phyloP scores from a whole-genome alignment of 1,139 yeast species.

The Yamadazyma oceani region DNA sequence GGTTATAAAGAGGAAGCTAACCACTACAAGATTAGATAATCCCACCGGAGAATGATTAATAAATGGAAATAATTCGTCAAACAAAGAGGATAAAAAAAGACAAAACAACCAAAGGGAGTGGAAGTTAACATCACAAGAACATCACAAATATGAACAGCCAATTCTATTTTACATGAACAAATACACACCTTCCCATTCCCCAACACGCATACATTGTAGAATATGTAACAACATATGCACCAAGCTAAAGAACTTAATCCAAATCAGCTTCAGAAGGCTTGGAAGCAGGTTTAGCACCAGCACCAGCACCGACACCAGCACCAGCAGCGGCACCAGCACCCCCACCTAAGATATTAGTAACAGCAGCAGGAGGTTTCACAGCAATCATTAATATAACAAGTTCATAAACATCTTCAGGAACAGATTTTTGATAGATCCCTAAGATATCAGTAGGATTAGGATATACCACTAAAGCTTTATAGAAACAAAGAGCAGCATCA shows the following conservation, averaged over 20 bases:
- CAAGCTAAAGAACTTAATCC: constrained; percentile 29
- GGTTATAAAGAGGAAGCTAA: no score
- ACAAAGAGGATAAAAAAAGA: no score
- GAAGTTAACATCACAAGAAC: no score
- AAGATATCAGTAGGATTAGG: constrained; percentile 93
- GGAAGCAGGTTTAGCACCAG: constrained; percentile 15
- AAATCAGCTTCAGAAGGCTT: constrained; percentile 40
- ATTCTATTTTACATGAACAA: no score
- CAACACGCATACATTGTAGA: no score
- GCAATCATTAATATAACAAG: constrained; percentile 86
- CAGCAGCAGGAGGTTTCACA: constrained; percentile 80
- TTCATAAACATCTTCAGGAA: constrained; percentile 81
- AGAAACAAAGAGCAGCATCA: constrained; percentile 85
- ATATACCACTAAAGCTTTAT: constrained; percentile 91
- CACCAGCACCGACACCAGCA: constrained; percentile 16
- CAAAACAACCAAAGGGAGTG: no score
- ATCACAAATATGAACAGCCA: no score
- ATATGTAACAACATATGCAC: no score
- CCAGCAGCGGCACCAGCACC: constrained; percentile 10
- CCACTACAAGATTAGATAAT: no score
- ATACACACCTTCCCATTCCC: no score
- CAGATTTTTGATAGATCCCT: constrained; percentile 83
- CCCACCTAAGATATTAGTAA: constrained; percentile 64
- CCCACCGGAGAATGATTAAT: no score
- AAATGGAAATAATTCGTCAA: no score